Percentiles rank a stretch among this genome's conserved stretches.
Conservation (phyloP, 192 early-diverging fungal genomes). For the Rhizoclosmatium globosum region DNA sequence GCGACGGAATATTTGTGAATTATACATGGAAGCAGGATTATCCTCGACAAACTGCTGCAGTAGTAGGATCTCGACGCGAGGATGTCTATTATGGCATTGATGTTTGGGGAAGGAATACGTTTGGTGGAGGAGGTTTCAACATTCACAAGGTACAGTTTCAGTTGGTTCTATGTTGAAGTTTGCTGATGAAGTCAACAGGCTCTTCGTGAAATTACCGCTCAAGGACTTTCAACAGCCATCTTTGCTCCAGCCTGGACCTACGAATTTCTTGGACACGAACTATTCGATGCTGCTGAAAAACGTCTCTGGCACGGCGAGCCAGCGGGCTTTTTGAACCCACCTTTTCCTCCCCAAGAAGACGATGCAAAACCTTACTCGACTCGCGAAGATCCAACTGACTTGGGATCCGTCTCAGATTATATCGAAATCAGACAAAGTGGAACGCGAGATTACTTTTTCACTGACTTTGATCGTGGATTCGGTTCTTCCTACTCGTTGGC, state of each 20-base stretch:
- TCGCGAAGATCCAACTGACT: slow-evolving; percentile 10
- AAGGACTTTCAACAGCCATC: slow-evolving; percentile 58
- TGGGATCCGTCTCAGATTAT: slow-evolving; percentile 53
- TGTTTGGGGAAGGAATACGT: slow-evolving; percentile 71
- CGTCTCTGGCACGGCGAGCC: slow-evolving; percentile 59
- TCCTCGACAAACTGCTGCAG: slow-evolving; percentile 32
- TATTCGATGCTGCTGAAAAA: slow-evolving; percentile 59
- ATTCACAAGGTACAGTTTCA: slow-evolving; percentile 39
- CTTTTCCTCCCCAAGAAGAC: not conserved
- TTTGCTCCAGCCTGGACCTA: slow-evolving; percentile 76
- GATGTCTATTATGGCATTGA: slow-evolving; percentile 72
- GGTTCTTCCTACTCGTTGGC: slow-evolving; percentile 46
- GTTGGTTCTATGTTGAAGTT: too few species aligned
- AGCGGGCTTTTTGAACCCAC: not conserved
- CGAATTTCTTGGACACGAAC: slow-evolving; percentile 56
- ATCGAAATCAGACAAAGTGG: slow-evolving; percentile 49
- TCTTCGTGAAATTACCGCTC: slow-evolving; percentile 54
- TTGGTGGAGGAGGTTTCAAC: slow-evolving; percentile 63
- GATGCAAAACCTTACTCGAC: not conserved
- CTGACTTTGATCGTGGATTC: slow-evolving; percentile 63
- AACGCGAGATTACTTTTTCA: slow-evolving; percentile 54
- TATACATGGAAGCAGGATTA: slow-evolving; percentile 49
- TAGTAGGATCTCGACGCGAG: slow-evolving; percentile 45
- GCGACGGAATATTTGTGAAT: slow-evolving; percentile 61
- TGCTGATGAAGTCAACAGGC: too few species aligned